phyloP scores from a whole-genome alignment of 129 eudicot genomes.

The Flaveria ramosissima region DNA sequence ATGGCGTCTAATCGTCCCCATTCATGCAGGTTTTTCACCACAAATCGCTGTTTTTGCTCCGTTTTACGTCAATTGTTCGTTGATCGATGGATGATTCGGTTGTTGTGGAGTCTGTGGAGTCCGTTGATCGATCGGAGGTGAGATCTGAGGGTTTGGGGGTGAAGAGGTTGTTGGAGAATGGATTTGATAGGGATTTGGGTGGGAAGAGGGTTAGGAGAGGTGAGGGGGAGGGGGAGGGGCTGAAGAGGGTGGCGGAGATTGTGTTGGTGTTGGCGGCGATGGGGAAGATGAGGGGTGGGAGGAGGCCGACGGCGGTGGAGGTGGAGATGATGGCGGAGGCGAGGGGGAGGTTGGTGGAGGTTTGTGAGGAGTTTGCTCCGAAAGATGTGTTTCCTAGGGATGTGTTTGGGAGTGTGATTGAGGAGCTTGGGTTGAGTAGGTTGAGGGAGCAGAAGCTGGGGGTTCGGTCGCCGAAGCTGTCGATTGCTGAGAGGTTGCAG shows the following conservation, averaged over 20 bases:
- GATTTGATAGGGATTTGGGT: conserved; percentile 29
- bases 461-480: conserved; percentile 59
- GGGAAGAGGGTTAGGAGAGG: conserved; percentile 42
- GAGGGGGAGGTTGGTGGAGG: conserved; percentile 59
- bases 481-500: conserved; percentile 67
- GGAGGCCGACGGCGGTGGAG: conserved; percentile 61
- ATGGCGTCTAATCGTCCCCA: conserved; percentile 46
- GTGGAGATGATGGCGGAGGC: conserved; percentile 74
- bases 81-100: conserved; percentile 48
- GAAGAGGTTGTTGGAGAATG: conserved; percentile 41
- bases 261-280: conserved; percentile 78
- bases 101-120: conserved; percentile 16
- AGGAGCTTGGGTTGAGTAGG: conserved; percentile 72
- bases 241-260: conserved; percentile 81
- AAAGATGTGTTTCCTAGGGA: conserved; percentile 78
- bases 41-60: not conserved
- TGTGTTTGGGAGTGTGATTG: conserved; percentile 66
- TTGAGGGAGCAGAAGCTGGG: conserved; percentile 63
- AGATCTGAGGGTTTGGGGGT: conserved; percentile 30
- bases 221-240: not conserved
- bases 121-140: conserved; percentile 24
- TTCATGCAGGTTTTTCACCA: conserved; percentile 52
- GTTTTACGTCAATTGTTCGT: conserved; percentile 10
- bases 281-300: conserved; percentile 89
- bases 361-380: conserved; percentile 67